Base-by-base conservation (phyloP, 2,329 filamentous ascomycete species). In the Helotiales sp. region DNA sequence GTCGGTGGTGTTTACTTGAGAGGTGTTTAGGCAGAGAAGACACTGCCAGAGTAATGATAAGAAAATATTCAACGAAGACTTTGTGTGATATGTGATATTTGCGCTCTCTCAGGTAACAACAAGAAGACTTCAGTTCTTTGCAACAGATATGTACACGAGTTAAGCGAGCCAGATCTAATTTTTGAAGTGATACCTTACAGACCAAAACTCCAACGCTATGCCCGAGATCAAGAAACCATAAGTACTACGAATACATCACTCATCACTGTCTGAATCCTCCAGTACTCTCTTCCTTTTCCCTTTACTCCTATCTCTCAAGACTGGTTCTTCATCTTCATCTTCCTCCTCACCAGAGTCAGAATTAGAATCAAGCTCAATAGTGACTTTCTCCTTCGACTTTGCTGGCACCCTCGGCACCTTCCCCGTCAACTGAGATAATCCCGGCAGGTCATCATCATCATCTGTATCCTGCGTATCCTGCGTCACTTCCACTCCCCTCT, bases 191-290 rank as follows among this genome's bases (percentile, higher is more conserved):
- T n/a, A n/a, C n/a, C n/a, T n/a, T n/a, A n/a, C 31, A 34, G 40
- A 44, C 36, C 57, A 47, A 55, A 62, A 63, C 62, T 57, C 61
- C 62, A 60, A 57, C 53, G 58, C 60, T 60, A 66, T 62, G 57
- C 54, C n/a, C 58, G 60, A 57, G 47, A 33, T 54, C 46, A 1
- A n/a, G 2, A 22, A 19, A 29, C 33, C 8, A 30, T 49, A 38
- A n/a, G n/a, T 10, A 55, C 27, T 25, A 29, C 31, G 30, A n/a
- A 54, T 52, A 57, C 30, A 57, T 66, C 30, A 66, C 29, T 65
- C 64, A 50, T 67, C 66, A 60, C 64, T 66, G 57, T 67, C 64
- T 7, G 58, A 55, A 24, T 65, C 59, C 25, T 58, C 59, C 5
- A 65, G 52, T 10, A 60, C 54, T 48, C 57, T 63, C 52, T 54